phyloP scores from a whole-genome alignment of 441 rosid species.

The Theobroma grandiflorum region DNA sequence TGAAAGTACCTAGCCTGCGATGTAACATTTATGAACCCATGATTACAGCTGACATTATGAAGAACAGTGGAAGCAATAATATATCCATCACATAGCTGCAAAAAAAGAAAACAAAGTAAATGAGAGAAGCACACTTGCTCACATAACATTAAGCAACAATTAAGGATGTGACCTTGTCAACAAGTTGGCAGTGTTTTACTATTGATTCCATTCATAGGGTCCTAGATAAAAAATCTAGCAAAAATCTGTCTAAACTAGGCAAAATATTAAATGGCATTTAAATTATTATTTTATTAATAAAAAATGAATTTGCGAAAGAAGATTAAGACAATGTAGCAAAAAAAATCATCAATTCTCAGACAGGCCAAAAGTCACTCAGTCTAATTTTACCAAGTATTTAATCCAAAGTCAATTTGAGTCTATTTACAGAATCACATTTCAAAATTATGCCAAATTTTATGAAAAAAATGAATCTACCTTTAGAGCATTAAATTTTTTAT shows the following conservation, averaged over 20 bases:
- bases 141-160: slow-evolving; percentile 6
- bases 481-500: neutral
- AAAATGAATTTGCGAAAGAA: neutral
- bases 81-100: slow-evolving; percentile 96
- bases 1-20: slow-evolving; percentile 68
- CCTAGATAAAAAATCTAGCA: slow-evolving; percentile 9
- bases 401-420: neutral
- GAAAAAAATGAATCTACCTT: no score
- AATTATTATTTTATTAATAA: neutral
- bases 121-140: slow-evolving; percentile 20
- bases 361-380: neutral
- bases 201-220: slow-evolving; percentile 10
- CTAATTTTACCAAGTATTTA: slow-evolving; percentile 1
- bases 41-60: slow-evolving; percentile 97
- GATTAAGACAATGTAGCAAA: neutral
- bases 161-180: slow-evolving; percentile 13
- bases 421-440: neutral
- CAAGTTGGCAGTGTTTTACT: slow-evolving; percentile 4
- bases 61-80: slow-evolving; percentile 97
- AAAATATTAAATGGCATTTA: slow-evolving; percentile 1
- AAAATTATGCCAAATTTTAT: no score
- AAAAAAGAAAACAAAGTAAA: slow-evolving; percentile 26
- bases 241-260: neutral
- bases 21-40: slow-evolving; percentile 95
- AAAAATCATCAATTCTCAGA: slow-evolving; percentile 5